Conservation (phyloP, 345 rosid species). For the Lepidium sativum region DNA sequence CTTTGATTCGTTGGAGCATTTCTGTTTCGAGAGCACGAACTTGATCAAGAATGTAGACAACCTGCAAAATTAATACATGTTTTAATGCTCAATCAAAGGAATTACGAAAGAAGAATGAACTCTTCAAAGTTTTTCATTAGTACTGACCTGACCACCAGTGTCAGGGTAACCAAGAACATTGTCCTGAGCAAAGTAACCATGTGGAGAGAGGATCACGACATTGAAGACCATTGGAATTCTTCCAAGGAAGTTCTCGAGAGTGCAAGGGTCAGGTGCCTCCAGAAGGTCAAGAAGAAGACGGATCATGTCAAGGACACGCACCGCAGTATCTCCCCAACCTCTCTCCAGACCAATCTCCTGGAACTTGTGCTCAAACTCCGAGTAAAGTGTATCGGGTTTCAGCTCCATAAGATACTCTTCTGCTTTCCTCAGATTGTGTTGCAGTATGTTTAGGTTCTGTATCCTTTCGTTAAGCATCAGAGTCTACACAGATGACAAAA, state of each 20-base stretch:
- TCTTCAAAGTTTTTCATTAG: background rate
- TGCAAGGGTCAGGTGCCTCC: conserved; percentile 86
- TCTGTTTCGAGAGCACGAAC: conserved; percentile 85
- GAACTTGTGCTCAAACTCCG: conserved; percentile 55
- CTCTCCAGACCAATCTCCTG: conserved; percentile 84
- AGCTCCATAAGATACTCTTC: conserved; percentile 58
- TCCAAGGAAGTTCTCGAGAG: conserved; percentile 73
- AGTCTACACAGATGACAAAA: conserved; percentile 37
- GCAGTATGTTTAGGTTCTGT: conserved; percentile 52
- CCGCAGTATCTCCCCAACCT: conserved; percentile 86
- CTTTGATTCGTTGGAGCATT: conserved; percentile 71
- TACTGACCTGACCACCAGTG: conserved; percentile 80
- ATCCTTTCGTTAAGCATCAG: conserved; percentile 76
- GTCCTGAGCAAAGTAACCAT: conserved; percentile 94
- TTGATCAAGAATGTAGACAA: conserved; percentile 91
- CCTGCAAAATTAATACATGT: conserved; percentile 29
- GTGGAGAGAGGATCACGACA: conserved; percentile 81
- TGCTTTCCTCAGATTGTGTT: conserved; percentile 69
- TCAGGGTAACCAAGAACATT: conserved; percentile 91
- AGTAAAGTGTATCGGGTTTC: conserved; percentile 40
- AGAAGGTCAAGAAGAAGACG: conserved; percentile 83
- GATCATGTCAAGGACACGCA: conserved; percentile 68
- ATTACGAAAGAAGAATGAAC: background rate
- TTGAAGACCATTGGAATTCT: conserved; percentile 83
- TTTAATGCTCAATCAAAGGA: background rate